phyloP scores from a whole-genome alignment of 2,329 filamentous ascomycete species.

The Neonectria magnoliae region DNA sequence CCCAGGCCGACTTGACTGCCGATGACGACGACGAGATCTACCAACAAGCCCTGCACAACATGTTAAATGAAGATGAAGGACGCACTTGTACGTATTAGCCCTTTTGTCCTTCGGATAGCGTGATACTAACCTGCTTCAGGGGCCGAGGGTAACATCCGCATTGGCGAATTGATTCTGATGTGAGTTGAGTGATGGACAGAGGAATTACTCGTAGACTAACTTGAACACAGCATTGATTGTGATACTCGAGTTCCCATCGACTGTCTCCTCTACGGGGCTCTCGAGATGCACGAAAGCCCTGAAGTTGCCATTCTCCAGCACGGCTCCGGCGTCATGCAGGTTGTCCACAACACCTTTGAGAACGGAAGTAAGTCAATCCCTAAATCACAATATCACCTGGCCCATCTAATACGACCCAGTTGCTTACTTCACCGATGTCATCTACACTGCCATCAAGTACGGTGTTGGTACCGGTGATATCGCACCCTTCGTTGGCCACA shows the following conservation, averaged over 20 bases:
- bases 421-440: slow-evolving; percentile 81
- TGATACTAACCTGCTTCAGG: slow-evolving; percentile 29
- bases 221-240: slow-evolving; percentile 60
- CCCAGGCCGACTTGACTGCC: slow-evolving; percentile 54
- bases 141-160: slow-evolving; percentile 66
- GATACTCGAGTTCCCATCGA: slow-evolving; percentile 72
- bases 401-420: slow-evolving; percentile 42
- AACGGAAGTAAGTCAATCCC: slow-evolving; percentile 55
- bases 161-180: slow-evolving; percentile 69
- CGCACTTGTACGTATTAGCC: slow-evolving; percentile 50
- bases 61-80: slow-evolving; percentile 59
- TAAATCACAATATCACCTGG: no score
- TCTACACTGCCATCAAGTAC: slow-evolving; percentile 78
- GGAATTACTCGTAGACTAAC: neutral
- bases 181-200: neutral
- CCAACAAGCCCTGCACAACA: slow-evolving; percentile 54
- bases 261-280: slow-evolving; percentile 74
- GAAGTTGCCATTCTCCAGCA: slow-evolving; percentile 79
- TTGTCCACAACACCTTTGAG: slow-evolving; percentile 77
- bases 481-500: slow-evolving; percentile 81
- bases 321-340: slow-evolving; percentile 80
- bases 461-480: slow-evolving; percentile 77
- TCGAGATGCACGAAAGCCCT: slow-evolving; percentile 75
- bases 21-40: slow-evolving; percentile 59
- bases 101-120: neutral